Base-by-base conservation (phyloP, 805 yeast genomes). In the Metschnikowia proteae region DNA sequence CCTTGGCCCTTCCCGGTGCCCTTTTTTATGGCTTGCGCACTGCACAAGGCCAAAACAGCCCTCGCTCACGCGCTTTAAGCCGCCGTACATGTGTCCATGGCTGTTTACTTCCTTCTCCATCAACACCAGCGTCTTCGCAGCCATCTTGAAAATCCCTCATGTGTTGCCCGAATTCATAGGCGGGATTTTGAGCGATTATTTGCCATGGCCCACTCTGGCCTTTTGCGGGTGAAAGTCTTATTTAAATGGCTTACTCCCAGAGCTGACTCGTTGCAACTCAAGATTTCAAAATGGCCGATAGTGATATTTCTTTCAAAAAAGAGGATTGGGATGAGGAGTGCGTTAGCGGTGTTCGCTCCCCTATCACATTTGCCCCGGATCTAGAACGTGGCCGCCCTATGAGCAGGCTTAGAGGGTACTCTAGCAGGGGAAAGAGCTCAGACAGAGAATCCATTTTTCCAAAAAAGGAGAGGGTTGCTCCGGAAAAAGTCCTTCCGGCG, bases 401-500 rank as follows among this genome's bases (percentile, higher is more conserved):
- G 10, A 17, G 26, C 9, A 32, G 26, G 5, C 25, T 41, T 26
- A 26, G 31, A 22, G 27, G 11, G 11, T 8, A 42, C 22, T 10
- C 29, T 9, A 22, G 23, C 6, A n/a, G 30, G 33, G 38, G 26
- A 3, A 33, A 13, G 38, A 25, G 35, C 17, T 26, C 26, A 6
- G 45, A 28, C n/a, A 28, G 39, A 17, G 32, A 26, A 7, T 17
- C 36, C 23, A 6, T 48, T 40, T 34, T 45, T 42, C 9, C 31
- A 11, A 9, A 28, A 38, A 28, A 31, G 26, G 60, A 56, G 22
- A 53, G 53, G 29, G 59, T 55, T 5, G 55, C 59, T 25, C 71
- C 73, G 5, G 59, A 56, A 6, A 52, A 58, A 23, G 66, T 60
- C 3, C 58, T 71, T 39, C 76, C 76, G 6, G 64, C 69, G 5